Evolutionary conservation across 2,329 filamentous ascomycete species (phyloP).

Genomic region (Colletotrichum melonis): DNA sequence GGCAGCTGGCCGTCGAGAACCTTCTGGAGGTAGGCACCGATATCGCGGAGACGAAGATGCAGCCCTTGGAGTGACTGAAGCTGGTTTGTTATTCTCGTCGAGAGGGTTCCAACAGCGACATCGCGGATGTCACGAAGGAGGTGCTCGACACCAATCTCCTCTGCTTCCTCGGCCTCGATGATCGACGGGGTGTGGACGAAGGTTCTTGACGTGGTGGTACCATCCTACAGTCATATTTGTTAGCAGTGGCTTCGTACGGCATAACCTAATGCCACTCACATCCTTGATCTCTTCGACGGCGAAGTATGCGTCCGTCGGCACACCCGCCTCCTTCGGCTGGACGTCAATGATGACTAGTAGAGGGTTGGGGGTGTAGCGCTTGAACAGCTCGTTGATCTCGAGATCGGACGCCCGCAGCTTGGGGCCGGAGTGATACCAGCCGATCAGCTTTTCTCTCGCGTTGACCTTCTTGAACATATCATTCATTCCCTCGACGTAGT

Average conservation of each 20-base stretch:
- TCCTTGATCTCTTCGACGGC: conserved; percentile 99
- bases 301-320: conserved; percentile 98
- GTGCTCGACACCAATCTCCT: conserved; percentile 99
- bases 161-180: conserved; percentile 98
- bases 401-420: conserved; percentile 97
- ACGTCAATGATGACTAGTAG: conserved; percentile 98
- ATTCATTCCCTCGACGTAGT: conserved; percentile 99
- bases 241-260: conserved; percentile 23
- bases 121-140: conserved; percentile 97
- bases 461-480: conserved; percentile 99
- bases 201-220: conserved; percentile 95
- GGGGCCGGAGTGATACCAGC: conserved; percentile 98
- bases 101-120: conserved; percentile 95
- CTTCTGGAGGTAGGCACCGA: conserved; percentile 94
- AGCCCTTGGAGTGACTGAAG: conserved; percentile 96
- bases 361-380: conserved; percentile 97
- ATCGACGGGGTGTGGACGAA: conserved; percentile 98
- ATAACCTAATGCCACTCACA: conserved; percentile 64
- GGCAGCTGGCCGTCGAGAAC: conserved; percentile 93
- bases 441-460: conserved; percentile 97
- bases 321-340: conserved; percentile 96
- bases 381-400: conserved; percentile 99
- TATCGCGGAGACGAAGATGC: conserved; percentile 93
- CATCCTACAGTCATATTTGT: conserved; percentile 72
- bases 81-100: conserved; percentile 96